Evolutionary conservation across 345 rosid genomes (phyloP).

Genomic region (Sisymbrium irio): DNA sequence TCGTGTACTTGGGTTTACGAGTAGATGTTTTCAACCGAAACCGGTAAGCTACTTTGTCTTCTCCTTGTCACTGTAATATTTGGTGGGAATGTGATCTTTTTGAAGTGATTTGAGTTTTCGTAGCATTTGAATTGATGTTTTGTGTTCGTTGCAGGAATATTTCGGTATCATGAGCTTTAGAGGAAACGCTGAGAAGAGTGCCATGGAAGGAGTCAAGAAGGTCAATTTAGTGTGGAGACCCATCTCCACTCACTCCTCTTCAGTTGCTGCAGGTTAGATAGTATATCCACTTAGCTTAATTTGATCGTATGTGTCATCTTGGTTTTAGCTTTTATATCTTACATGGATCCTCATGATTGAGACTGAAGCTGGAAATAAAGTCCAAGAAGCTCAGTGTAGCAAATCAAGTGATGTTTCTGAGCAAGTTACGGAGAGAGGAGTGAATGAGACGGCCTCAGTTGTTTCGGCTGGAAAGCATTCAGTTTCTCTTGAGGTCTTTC

Average conservation of each 20-base stretch:
- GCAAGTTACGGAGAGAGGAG: slow-evolving; percentile 31
- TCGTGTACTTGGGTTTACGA: slow-evolving; percentile 36
- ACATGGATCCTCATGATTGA: slow-evolving; percentile 17
- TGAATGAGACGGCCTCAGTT: slow-evolving; percentile 9
- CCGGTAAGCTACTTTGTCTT: slow-evolving; percentile 21
- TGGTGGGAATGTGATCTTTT: not conserved
- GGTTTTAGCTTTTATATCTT: not conserved
- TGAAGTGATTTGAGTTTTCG: slow-evolving; percentile 7
- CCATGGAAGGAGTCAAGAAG: slow-evolving; percentile 40
- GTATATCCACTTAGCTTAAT: not conserved
- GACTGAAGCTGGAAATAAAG: slow-evolving; percentile 41
- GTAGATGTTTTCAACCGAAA: slow-evolving; percentile 34
- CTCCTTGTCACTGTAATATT: not conserved
- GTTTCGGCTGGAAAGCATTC: slow-evolving; percentile 48
- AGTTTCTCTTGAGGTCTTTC: slow-evolving; percentile 52
- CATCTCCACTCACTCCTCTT: slow-evolving; percentile 45
- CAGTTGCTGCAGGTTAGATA: slow-evolving; percentile 42
- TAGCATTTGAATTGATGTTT: slow-evolving; percentile 7
- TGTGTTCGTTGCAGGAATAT: slow-evolving; percentile 33
- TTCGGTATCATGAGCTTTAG: slow-evolving; percentile 36
- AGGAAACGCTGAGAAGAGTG: slow-evolving; percentile 20
- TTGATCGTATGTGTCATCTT: not conserved
- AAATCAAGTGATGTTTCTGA: slow-evolving; percentile 33
- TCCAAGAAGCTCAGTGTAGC: slow-evolving; percentile 31
- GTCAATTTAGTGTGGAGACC: slow-evolving; percentile 54